phyloP scores from a whole-genome alignment of 1,139 yeast species.

The Magnusiomyces suaveolens region DNA sequence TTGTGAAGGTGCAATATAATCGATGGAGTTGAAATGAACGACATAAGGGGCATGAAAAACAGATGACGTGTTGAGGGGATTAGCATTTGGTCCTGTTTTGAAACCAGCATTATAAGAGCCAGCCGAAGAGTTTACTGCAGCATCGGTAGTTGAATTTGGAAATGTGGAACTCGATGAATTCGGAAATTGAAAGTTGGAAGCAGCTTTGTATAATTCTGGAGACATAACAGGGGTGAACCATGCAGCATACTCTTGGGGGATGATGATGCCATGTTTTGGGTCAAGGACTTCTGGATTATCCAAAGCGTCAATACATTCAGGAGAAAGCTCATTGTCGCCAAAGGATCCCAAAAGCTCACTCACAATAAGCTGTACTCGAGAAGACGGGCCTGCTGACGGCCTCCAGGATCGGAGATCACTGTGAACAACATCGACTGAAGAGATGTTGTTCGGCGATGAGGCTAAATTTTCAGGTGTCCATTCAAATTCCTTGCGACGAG shows the following conservation, averaged over 20 bases:
- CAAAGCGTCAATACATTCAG: slow-evolving; percentile 51
- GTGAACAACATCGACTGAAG: slow-evolving; percentile 39
- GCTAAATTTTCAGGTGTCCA: slow-evolving; percentile 25
- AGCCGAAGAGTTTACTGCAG: not conserved
- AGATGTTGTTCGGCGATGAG: not conserved
- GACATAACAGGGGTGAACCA: slow-evolving; percentile 58
- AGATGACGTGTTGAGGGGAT: slow-evolving; percentile 24
- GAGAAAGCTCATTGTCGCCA: slow-evolving; percentile 87
- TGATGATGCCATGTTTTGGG: slow-evolving; percentile 38
- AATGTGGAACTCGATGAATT: not conserved
- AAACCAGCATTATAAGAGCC: not conserved
- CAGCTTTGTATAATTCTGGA: slow-evolving; percentile 36
- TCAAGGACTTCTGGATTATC: slow-evolving; percentile 26
- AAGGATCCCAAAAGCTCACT: slow-evolving; percentile 83
- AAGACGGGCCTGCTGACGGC: slow-evolving; percentile 20
- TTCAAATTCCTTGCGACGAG: slow-evolving; percentile 21
- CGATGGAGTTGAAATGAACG: slow-evolving; percentile 46
- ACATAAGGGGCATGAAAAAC: slow-evolving; percentile 41
- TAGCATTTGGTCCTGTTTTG: slow-evolving; percentile 27
- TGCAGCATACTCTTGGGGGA: slow-evolving; percentile 55
- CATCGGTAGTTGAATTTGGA: not conserved
- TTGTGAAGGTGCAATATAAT: slow-evolving; percentile 21
- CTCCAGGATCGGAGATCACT: slow-evolving; percentile 50
- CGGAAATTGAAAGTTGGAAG: slow-evolving; percentile 10
- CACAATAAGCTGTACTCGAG: slow-evolving; percentile 47